Conservation (phyloP, 768 basidiomycete genomes). For the Lactarius sp. region DNA sequence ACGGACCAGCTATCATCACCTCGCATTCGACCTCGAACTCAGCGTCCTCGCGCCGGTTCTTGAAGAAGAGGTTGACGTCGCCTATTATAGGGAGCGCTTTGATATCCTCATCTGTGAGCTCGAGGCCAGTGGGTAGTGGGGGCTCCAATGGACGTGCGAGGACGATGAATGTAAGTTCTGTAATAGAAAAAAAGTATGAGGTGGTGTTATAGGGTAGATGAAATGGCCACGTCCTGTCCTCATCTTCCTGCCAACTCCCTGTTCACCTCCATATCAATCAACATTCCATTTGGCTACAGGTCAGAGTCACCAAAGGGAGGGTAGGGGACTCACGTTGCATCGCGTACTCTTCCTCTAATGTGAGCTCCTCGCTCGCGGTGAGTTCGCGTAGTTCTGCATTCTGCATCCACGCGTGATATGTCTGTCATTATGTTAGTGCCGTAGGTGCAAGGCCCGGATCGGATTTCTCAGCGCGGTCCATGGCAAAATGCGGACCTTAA, state of each 20-base stretch:
- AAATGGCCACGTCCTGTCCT: slow-evolving; percentile 55
- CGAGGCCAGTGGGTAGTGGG: not conserved
- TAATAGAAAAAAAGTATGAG: not conserved
- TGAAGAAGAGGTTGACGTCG: slow-evolving; percentile 88
- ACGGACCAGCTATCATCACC: slow-evolving; percentile 85
- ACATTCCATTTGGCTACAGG: not conserved
- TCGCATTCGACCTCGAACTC: slow-evolving; percentile 76
- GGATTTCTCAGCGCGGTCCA: not conserved
- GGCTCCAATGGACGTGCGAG: slow-evolving; percentile 43
- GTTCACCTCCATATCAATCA: not conserved
- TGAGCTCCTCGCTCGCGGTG: slow-evolving; percentile 83
- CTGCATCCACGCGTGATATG: slow-evolving; percentile 88
- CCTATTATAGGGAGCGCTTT: slow-evolving; percentile 68
- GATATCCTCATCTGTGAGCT: slow-evolving; percentile 29
- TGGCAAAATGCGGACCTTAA: slow-evolving; percentile 32
- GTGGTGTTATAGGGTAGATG: not conserved
- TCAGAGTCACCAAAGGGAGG: not conserved
- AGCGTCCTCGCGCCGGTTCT: slow-evolving; percentile 38
- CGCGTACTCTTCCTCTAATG: slow-evolving; percentile 73
- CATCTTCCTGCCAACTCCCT: slow-evolving; percentile 85
- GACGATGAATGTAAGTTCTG: slow-evolving; percentile 88
- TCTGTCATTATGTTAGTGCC: slow-evolving; percentile 38
- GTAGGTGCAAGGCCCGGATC: not conserved
- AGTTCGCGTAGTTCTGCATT: slow-evolving; percentile 62
- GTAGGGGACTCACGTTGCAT: slow-evolving; percentile 68